phyloP scores from a whole-genome alignment of 352 stramenopile genomes.

The Globisporangium alternatum region DNA sequence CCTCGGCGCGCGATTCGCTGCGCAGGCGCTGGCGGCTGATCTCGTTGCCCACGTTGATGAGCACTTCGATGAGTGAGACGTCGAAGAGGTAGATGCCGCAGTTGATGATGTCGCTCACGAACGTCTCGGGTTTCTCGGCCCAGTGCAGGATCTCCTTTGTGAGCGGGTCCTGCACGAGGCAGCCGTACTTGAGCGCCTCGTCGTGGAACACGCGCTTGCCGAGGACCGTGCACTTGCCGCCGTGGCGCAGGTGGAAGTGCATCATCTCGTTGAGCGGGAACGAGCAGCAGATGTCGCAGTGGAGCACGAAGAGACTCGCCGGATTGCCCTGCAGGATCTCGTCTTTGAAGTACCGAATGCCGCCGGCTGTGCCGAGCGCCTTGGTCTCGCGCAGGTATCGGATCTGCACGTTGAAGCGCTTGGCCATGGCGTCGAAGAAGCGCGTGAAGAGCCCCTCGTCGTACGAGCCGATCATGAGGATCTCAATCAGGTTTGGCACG shows the following conservation, averaged over 20 bases:
- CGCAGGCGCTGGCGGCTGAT: constrained; percentile 77
- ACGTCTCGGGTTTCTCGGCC: constrained; percentile 88
- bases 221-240: constrained; percentile 70
- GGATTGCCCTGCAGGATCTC: constrained; percentile 80
- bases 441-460: constrained; percentile 86
- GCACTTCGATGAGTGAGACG: constrained; percentile 72
- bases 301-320: constrained; percentile 74
- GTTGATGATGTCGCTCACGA: constrained; percentile 91
- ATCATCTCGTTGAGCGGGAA: constrained; percentile 90
- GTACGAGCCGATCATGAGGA: constrained; percentile 88
- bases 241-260: constrained; percentile 79
- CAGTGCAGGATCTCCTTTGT: constrained; percentile 87
- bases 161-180: constrained; percentile 69
- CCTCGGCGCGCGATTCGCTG: constrained; percentile 68
- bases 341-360: constrained; percentile 81
- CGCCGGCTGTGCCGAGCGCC: constrained; percentile 76
- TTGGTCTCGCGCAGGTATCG: constrained; percentile 81
- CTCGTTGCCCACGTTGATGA: constrained; percentile 76
- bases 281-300: constrained; percentile 87
- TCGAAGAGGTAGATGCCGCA: constrained; percentile 89
- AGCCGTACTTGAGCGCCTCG: constrained; percentile 88
- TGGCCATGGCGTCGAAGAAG: constrained; percentile 83
- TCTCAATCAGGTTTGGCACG: constrained; percentile 82
- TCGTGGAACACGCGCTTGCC: constrained; percentile 88
- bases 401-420: constrained; percentile 84